A percentile compares a stretch with the other conserved stretches of the same genome.
These are phyloP conservation scores for Endocarpon pusillum DNA, from an alignment of 495 filamentous ascomycete genomes.

Conservation along the genomic window DNA sequence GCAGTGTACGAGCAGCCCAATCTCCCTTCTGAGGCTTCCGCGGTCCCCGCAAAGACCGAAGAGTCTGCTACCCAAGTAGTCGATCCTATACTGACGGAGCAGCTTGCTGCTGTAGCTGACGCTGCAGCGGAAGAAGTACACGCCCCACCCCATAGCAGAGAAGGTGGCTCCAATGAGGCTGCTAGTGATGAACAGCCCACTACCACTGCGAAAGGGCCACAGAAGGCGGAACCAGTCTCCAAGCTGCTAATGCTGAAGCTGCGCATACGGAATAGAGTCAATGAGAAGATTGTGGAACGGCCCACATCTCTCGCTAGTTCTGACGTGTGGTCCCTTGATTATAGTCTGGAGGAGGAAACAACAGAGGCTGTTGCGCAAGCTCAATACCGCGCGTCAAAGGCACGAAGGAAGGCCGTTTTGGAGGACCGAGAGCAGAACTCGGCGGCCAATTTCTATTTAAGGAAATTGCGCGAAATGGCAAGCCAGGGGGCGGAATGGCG, in stretches of 20 bases:
- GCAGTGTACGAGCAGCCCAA: conserved; percentile 10
- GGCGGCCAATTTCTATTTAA: conserved; percentile 21
- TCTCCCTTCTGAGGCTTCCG: neutral
- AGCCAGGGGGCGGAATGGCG: conserved; percentile 30
- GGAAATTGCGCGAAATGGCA: conserved; percentile 24
- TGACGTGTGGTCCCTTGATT: conserved; percentile 63
- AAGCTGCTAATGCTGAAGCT: neutral
- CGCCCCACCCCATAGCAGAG: neutral
- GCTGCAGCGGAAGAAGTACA: conserved; percentile 1
- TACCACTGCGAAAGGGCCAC: neutral
- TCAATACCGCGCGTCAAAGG: conserved; percentile 32
- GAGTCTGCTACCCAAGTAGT: conserved; percentile 9
- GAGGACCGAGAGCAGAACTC: conserved; percentile 21
- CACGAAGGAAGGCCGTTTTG: conserved; percentile 32
- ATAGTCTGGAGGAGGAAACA: conserved; percentile 44
- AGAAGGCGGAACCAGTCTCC: conserved; percentile 1
- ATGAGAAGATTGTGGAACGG: conserved; percentile 43
- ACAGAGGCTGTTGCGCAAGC: conserved; percentile 16
- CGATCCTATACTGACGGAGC: conserved; percentile 4
- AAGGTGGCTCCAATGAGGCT: neutral
- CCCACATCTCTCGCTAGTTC: conserved; percentile 29
- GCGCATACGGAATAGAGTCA: conserved; percentile 29
- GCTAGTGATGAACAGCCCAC: neutral
- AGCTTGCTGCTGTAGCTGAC: neutral
- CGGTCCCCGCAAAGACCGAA: neutral